phyloP scores from a whole-genome alignment of 768 basidiomycete species.

The Rhizopogon vulgaris region DNA sequence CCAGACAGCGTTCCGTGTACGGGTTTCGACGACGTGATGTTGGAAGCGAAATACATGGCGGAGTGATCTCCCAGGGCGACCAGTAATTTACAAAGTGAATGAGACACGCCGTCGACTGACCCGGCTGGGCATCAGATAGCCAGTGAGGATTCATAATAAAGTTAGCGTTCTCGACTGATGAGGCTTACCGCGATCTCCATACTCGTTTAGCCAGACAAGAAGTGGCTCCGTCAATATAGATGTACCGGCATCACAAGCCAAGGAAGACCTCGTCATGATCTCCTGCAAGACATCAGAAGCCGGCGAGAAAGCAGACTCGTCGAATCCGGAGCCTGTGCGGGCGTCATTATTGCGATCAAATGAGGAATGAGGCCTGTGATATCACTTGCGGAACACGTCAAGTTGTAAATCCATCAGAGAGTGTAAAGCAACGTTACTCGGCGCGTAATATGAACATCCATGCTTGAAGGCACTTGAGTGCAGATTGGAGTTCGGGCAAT shows the following conservation, averaged over 20 bases:
- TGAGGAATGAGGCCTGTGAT: slow-evolving; percentile 64
- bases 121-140: slow-evolving; percentile 7
- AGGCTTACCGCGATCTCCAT: no score
- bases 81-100: slow-evolving; percentile 75
- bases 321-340: slow-evolving; percentile 27
- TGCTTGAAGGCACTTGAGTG: slow-evolving; percentile 73
- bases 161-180: no score
- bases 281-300: slow-evolving; percentile 73
- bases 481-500: slow-evolving; percentile 51
- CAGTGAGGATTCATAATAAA: slow-evolving; percentile 25
- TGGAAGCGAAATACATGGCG: slow-evolving; percentile 63
- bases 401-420: not conserved
- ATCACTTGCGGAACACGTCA: slow-evolving; percentile 38
- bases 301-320: slow-evolving; percentile 50
- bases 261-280: slow-evolving; percentile 66
- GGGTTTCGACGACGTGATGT: slow-evolving; percentile 46
- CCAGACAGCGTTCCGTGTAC: slow-evolving; percentile 24
- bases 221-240: slow-evolving; percentile 68
- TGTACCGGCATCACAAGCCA: slow-evolving; percentile 63
- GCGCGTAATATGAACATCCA: slow-evolving; percentile 72
- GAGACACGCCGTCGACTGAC: slow-evolving; percentile 48
- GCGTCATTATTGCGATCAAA: slow-evolving; percentile 43
- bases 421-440: slow-evolving; percentile 40
- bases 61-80: slow-evolving; percentile 85
- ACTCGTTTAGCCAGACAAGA: no score